Conservation (phyloP, 768 basidiomycete species). For the Podaxis carcinomalis region DNA sequence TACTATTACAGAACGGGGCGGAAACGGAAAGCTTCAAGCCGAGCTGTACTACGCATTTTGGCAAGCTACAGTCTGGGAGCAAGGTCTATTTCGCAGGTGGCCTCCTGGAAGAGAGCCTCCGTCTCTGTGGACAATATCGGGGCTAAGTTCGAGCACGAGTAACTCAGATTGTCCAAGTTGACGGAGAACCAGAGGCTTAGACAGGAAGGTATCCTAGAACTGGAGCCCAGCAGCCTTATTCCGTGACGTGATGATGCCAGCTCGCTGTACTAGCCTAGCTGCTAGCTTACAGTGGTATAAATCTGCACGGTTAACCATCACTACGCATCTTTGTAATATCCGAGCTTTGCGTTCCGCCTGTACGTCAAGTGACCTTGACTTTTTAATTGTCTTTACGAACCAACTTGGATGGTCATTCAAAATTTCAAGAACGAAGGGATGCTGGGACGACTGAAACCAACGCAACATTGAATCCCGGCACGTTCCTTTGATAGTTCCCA, state of each 20-base stretch:
- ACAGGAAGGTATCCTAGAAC: too few relatives aligned
- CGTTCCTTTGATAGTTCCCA: too few relatives aligned
- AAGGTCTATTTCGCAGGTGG: background rate
- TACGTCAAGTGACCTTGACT: too few relatives aligned
- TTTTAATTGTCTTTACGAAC: too few relatives aligned
- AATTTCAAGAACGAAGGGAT: too few relatives aligned
- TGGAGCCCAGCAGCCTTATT: too few relatives aligned
- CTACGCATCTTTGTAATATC: too few relatives aligned
- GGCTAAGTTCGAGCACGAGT: background rate
- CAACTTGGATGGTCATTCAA: too few relatives aligned
- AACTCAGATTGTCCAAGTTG: background rate
- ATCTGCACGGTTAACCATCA: too few relatives aligned
- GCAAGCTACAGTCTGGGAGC: background rate
- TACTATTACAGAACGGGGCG: background rate
- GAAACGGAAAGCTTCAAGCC: background rate
- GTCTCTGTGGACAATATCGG: background rate
- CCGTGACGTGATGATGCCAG: background rate
- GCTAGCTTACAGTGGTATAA: background rate
- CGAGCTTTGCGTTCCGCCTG: too few relatives aligned
- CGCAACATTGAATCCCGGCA: too few relatives aligned
- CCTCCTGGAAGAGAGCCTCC: background rate
- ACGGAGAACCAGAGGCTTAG: background rate
- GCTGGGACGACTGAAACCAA: too few relatives aligned
- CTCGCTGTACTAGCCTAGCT: background rate
- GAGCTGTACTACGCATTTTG: background rate